phyloP scores from a whole-genome alignment of 768 basidiomycete species.

The Kwoniella bestiolae region DNA sequence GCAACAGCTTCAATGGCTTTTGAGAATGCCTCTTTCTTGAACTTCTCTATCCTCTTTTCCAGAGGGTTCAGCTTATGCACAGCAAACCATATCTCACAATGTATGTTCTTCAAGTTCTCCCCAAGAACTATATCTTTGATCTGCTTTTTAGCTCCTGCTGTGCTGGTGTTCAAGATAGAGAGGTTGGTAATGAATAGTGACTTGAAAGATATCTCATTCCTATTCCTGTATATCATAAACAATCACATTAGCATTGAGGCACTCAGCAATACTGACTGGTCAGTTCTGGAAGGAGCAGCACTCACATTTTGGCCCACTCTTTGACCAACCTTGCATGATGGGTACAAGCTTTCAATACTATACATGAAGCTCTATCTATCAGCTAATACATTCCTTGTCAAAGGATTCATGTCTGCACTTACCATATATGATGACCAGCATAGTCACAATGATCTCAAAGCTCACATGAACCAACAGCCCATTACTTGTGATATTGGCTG shows the following conservation, averaged over 20 bases:
- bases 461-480: conserved; percentile 82
- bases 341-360: conserved; percentile 21
- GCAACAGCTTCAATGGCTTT: conserved; percentile 22
- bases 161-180: conserved; percentile 10
- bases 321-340: conserved; percentile 22
- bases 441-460: conserved; percentile 78
- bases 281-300: no score
- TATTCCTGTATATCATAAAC: conserved; percentile 37
- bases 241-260: not conserved
- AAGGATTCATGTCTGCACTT: conserved; percentile 11
- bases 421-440: conserved; percentile 39
- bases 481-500: conserved; percentile 74
- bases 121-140: conserved; percentile 10
- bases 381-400: not conserved
- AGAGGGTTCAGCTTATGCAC: conserved; percentile 19
- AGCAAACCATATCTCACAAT: conserved; percentile 19
- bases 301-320: conserved; percentile 34
- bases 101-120: not conserved
- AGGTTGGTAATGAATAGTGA: conserved; percentile 44
- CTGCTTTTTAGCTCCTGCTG: conserved; percentile 10
- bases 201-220: conserved; percentile 44
- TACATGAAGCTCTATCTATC: not conserved
- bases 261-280: not conserved
- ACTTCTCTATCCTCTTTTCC: conserved; percentile 23
- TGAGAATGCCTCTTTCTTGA: conserved; percentile 25